phyloP scores from a whole-genome alignment of 441 rosid species.

The Pelargonium fulgidum region DNA sequence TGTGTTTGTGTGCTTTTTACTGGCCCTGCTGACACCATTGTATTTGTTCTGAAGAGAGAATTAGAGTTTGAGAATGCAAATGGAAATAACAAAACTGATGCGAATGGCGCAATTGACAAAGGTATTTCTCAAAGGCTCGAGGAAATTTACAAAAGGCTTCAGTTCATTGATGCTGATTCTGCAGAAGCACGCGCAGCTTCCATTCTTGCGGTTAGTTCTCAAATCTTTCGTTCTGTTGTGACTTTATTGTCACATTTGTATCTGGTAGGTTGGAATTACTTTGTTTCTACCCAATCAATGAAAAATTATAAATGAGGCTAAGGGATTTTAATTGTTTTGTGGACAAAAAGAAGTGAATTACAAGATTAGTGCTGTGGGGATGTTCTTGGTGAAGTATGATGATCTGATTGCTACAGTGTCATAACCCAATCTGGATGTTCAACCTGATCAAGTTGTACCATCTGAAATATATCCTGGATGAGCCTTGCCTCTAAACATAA shows the following conservation, averaged over 20 bases:
- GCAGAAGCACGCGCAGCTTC: constrained; percentile 95
- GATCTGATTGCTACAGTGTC: too few relatives aligned
- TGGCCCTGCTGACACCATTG: constrained; percentile 25
- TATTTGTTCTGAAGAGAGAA: constrained; percentile 52
- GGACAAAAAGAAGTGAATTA: too few relatives aligned
- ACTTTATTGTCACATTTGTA: background rate
- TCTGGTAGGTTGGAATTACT: background rate
- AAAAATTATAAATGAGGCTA: background rate
- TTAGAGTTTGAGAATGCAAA: constrained; percentile 47
- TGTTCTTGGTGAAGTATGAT: too few relatives aligned
- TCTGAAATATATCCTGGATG: too few relatives aligned
- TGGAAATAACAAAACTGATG: constrained; percentile 39
- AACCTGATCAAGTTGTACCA: too few relatives aligned
- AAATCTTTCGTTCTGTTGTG: constrained; percentile 13
- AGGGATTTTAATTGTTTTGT: background rate
- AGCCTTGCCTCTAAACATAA: too few relatives aligned
- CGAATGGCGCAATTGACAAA: constrained; percentile 42
- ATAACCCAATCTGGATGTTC: too few relatives aligned
- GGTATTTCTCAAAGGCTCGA: constrained; percentile 67
- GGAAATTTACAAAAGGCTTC: constrained; percentile 92
- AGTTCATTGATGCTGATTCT: constrained; percentile 79
- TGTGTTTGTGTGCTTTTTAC: constrained; percentile 8
- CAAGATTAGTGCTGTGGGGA: too few relatives aligned
- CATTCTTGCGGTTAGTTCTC: constrained; percentile 77
- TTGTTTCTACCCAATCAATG: background rate